Evolutionary conservation across 768 basidiomycete genomes (phyloP).

Genomic region (Mycena vulgaris): DNA sequence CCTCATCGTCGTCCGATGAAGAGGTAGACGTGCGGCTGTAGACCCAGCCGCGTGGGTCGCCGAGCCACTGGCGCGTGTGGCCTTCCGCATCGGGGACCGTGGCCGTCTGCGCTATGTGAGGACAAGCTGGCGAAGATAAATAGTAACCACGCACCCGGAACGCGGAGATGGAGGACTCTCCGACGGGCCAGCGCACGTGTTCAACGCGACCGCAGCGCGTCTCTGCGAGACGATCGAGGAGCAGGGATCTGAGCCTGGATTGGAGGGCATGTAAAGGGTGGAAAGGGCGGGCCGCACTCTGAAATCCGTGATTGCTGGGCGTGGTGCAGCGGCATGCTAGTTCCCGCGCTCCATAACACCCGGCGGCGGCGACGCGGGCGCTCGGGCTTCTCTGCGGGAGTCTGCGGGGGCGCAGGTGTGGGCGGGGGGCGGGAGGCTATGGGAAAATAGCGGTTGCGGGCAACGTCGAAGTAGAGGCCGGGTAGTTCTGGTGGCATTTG

Average conservation of each 20-base stretch:
- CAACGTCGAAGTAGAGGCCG: slow-evolving; percentile 34
- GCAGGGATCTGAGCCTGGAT: neutral
- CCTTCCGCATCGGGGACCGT: neutral
- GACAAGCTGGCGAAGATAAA: neutral
- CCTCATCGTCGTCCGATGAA: neutral
- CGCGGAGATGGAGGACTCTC: neutral
- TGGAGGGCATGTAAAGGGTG: neutral
- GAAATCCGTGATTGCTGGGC: neutral
- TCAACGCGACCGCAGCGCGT: slow-evolving; percentile 4
- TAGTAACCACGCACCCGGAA: slow-evolving; percentile 10
- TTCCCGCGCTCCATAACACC: neutral
- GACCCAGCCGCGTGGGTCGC: slow-evolving; percentile 30
- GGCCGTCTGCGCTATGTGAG: neutral
- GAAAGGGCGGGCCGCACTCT: neutral
- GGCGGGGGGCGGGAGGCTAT: slow-evolving; percentile 2
- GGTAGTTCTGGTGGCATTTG: slow-evolving; percentile 24
- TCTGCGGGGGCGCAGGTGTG: neutral
- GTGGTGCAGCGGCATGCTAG: neutral
- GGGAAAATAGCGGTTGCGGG: slow-evolving; percentile 37
- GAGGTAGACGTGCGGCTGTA: slow-evolving; percentile 7
- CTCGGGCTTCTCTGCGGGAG: neutral
- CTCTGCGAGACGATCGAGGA: slow-evolving; percentile 10
- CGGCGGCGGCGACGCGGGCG: neutral
- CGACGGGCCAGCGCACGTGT: slow-evolving; percentile 4
- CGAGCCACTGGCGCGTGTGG: slow-evolving; percentile 21